Evolutionary conservation across 805 yeast genomes (phyloP), one percentile per base, ranked within the genome.

Genomic region (Yamadazyma ubonensis): DNA sequence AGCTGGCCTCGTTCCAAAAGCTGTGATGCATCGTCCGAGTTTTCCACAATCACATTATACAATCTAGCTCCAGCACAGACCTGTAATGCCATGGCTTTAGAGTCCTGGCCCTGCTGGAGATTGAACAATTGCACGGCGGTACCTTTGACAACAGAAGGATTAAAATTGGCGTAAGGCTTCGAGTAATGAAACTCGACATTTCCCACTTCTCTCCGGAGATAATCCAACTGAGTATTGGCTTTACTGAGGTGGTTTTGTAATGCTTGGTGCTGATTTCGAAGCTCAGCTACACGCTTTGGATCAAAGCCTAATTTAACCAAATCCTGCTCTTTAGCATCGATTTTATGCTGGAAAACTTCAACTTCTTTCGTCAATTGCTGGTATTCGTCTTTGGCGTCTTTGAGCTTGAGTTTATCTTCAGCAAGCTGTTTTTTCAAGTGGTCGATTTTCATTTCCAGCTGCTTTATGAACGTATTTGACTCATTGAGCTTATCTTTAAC

Each of bases 51-150:
- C 25, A 95, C 86, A 53, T 90, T 89, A 59, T 79, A 95, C 21
- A 95, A 62, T 50, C 90, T 72, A 4, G 91, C 95, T 34, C 99
- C 99, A 2, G 97, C 99, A 57, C 95, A 83, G 2, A 87, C 83
- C 61, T 93, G 97, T 25, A 93, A 67, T 1, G 99, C 99, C 18
- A 82, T 71, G 0, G 95, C 83, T 39, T 81, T 79, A 18, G 76
- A 75, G 39, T 63, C 57, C 35, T 83, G 77, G 0, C 69, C 57
- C 31, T 81, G 79, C 12, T 75, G 74, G 15, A 93, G 57, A 1
- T 71, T 61, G 56, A 95, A 88, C 36, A 93, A 65, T 54, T 86
- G 93, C 2, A 96, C 96, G 10, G 91, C 95, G 12, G 89, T 77
- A 32, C 99, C 99, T 54, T 81, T 83, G 3, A 93, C 95, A 0